These are phyloP conservation scores for Malus hybrid DNA, from an alignment of 331 rosid genomes.

Conservation along the genomic window DNA sequence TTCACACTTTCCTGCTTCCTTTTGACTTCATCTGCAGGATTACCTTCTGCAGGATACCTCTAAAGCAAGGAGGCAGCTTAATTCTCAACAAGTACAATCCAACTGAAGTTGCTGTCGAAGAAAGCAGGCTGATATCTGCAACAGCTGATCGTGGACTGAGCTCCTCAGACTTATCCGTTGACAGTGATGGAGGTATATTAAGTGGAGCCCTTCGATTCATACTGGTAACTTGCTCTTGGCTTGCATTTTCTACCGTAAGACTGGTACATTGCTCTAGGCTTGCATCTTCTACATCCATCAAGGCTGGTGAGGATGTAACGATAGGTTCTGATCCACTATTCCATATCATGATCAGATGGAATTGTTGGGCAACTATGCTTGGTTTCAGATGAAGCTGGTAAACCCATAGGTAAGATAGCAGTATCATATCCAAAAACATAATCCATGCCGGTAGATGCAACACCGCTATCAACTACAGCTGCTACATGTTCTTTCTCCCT, in stretches of 20 bases:
- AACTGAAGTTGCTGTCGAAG: constrained; percentile 79
- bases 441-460: constrained; percentile 31
- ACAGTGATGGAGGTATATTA: constrained; percentile 56
- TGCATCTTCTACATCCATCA: constrained; percentile 62
- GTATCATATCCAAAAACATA: constrained; percentile 35
- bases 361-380: constrained; percentile 29
- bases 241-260: constrained; percentile 41
- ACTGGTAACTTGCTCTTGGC: constrained; percentile 60
- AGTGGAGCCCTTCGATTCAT: constrained; percentile 42
- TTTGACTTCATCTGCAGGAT: too few relatives aligned
- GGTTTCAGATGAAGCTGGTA: constrained; percentile 48
- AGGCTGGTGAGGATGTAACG: constrained; percentile 48
- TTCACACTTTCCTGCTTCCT: too few relatives aligned
- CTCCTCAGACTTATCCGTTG: constrained; percentile 85
- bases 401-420: constrained; percentile 27
- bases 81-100: constrained; percentile 13
- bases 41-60: too few relatives aligned
- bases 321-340: constrained; percentile 49
- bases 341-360: constrained; percentile 50
- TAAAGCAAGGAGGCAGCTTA: too few relatives aligned
- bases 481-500: constrained; percentile 41
- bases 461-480: constrained; percentile 34
- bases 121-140: constrained; percentile 60
- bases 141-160: constrained; percentile 71
- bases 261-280: constrained; percentile 51